These are phyloP conservation scores for Acanthamoeba divionensis DNA, from an alignment of 208 protist species.

Conservation along the genomic window DNA sequence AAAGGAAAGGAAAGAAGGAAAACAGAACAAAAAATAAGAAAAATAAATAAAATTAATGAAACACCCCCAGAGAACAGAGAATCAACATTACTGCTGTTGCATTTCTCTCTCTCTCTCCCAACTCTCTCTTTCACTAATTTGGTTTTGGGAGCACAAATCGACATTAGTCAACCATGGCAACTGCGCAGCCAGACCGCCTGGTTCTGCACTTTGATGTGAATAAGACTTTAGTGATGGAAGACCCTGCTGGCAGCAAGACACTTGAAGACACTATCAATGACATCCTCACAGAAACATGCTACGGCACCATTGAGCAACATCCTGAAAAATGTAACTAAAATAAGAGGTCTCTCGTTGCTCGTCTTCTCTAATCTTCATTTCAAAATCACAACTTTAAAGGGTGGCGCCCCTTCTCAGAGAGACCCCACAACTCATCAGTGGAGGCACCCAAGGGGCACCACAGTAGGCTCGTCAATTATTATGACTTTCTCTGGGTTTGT, in stretches of 20 bases:
- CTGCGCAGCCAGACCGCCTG: not conserved
- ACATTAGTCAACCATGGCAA: not conserved
- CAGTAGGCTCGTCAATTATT: not conserved
- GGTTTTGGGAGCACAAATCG: not conserved
- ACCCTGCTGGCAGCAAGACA: not conserved
- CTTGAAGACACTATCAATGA: not conserved
- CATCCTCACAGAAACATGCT: not conserved
- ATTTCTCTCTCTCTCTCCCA: not conserved
- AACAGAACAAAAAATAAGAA: not conserved
- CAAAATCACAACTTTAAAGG: not conserved
- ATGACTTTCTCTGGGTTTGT: not conserved
- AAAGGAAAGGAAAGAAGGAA: no score
- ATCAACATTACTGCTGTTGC: not conserved
- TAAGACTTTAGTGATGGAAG: constrained; percentile 19
- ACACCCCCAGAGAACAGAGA: no score
- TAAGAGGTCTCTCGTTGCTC: not conserved
- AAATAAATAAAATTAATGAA: not conserved
- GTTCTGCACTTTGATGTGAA: constrained; percentile 41
- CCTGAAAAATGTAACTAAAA: not conserved
- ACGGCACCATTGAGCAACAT: not conserved
- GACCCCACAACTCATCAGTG: not conserved
- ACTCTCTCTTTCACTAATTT: not conserved
- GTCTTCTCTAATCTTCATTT: not conserved
- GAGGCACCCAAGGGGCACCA: not conserved
- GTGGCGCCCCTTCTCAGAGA: not conserved